Evolutionary conservation across 257 asterid species (phyloP).

Genomic region (Nicotiana knightiana): DNA sequence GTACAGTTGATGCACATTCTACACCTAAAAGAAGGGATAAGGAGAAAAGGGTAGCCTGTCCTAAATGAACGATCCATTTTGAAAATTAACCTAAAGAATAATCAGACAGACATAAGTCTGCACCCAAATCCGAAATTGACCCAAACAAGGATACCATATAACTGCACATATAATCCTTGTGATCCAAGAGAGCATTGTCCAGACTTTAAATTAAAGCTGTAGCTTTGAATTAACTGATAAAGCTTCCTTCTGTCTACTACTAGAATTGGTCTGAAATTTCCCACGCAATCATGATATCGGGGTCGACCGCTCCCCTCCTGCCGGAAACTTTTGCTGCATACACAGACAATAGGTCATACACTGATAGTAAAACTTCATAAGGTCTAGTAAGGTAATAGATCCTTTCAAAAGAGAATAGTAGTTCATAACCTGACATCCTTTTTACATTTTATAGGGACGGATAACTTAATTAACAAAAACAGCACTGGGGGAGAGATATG

Average conservation of each 20-base stretch:
- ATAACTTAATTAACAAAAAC: neutral
- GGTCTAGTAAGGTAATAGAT: neutral
- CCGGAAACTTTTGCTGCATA: neutral
- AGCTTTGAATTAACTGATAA: neutral
- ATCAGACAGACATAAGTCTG: neutral
- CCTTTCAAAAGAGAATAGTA: neutral
- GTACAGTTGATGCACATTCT: neutral
- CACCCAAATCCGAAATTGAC: neutral
- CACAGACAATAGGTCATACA: neutral
- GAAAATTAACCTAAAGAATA: neutral
- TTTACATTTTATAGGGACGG: neutral
- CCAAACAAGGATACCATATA: neutral
- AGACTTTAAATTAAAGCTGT: neutral
- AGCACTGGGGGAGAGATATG: neutral
- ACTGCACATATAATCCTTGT: neutral
- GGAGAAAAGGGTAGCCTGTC: neutral
- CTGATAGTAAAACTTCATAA: neutral
- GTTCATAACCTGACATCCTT: neutral
- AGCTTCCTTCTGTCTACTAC: neutral
- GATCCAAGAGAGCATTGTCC: neutral
- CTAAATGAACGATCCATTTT: neutral
- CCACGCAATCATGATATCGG: neutral
- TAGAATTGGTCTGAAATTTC: neutral
- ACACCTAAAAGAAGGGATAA: neutral
- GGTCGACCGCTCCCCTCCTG: constrained; percentile 4